These are phyloP conservation scores for Coffea eugenioides DNA, from an alignment of 257 asterid species.

Conservation along the genomic window DNA sequence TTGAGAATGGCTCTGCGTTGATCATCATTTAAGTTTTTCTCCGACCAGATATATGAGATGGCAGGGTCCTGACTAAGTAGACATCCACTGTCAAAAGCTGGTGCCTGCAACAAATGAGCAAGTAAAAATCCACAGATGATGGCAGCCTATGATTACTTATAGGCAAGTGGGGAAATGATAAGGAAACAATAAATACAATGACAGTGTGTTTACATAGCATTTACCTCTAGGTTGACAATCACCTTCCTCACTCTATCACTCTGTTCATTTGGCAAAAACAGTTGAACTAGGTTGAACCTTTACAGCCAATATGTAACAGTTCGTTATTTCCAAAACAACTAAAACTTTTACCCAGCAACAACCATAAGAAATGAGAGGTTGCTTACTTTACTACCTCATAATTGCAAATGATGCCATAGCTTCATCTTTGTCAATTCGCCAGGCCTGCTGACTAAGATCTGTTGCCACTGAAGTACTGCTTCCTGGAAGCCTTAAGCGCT, in stretches of 20 bases:
- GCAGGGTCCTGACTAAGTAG: conserved; percentile 95
- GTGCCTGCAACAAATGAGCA: conserved; percentile 52
- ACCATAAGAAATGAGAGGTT: background rate
- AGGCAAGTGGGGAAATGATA: background rate
- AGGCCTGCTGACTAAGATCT: conserved; percentile 55
- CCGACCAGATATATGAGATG: conserved; percentile 74
- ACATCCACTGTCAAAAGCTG: conserved; percentile 89
- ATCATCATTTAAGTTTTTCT: conserved; percentile 83
- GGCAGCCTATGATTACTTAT: background rate
- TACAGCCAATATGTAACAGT: conserved; percentile 23
- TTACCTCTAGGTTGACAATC: conserved; percentile 93
- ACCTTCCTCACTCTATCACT: conserved; percentile 72
- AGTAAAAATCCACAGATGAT: conserved; percentile 11
- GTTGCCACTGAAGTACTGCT: conserved; percentile 41
- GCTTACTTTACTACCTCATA: conserved; percentile 64
- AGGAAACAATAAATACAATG: conserved; percentile 3
- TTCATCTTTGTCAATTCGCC: conserved; percentile 97
- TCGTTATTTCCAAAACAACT: conserved; percentile 9
- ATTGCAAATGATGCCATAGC: conserved; percentile 66
- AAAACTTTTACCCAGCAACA: conserved; percentile 4
- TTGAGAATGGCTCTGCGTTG: conserved; percentile 91
- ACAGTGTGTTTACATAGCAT: conserved; percentile 2
- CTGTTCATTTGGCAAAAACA: conserved; percentile 69
- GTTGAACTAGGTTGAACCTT: conserved; percentile 90
- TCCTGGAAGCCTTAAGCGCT: conserved; percentile 76